Base-by-base conservation (phyloP, 495 filamentous ascomycete genomes). In the Friedmanniomyces endolithicus region DNA sequence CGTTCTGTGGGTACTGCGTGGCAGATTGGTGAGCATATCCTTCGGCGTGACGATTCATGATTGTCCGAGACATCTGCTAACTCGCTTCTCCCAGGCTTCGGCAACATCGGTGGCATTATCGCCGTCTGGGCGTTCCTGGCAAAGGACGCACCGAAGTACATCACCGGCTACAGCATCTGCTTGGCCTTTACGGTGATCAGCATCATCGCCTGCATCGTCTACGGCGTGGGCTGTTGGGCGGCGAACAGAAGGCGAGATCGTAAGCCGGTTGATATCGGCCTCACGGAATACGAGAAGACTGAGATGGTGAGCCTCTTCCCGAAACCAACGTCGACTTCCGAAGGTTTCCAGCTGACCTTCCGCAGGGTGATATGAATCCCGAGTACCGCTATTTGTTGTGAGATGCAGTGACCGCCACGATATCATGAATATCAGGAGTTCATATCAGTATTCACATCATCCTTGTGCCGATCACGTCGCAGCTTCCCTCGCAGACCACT, bases 61-160 rank as follows among this genome's bases (percentile, higher is more conserved):
- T 9, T 31, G 27, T 31, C 27, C 27, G 27, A 31, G 27, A 41
- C 3, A 41, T 14, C 37, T 41, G 37, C 14, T n/a, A 41, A 19
- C 37, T 14, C 37, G 3, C 16, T 41, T 16, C 12, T 41, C 9
- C 9, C 4, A 31, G 37, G 17, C 3, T 41, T 41, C 12, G 90
- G 90, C n/a, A 95, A 96, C 61, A 85, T 89, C 57, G 90, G 88
- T 35, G 92, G 90, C 14, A 94, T 98, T 59, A 88, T 96, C 52
- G 78, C 90, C 0, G 90, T 88, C 0, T 96, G 84, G 69, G 74
- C 81, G 0, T 98, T 97, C 68, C 60, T 92, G 23, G 60, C 66
- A 7, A 80, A 75, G 45, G 87, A 96, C 65, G 80, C 78, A 1
- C 84, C 85, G 6, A 63, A 71, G 1, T 95, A 84, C 66, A 80